phyloP scores from a whole-genome alignment of 768 basidiomycete genomes.

The Podaxis rugospora region DNA sequence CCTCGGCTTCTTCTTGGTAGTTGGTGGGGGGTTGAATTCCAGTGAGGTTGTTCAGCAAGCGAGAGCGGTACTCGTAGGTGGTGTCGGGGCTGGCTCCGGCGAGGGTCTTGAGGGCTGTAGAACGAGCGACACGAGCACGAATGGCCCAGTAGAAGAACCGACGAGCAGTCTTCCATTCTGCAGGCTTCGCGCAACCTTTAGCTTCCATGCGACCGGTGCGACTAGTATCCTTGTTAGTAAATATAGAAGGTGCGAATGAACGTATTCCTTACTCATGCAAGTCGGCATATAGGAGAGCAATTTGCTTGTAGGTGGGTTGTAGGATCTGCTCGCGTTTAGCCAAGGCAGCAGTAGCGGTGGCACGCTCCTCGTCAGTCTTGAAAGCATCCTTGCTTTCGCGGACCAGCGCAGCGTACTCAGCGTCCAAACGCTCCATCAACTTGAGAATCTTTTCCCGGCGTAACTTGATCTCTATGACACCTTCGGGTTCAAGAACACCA shows the following conservation, averaged over 20 bases:
- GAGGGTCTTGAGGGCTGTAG: conserved; percentile 57
- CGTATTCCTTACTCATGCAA: conserved; percentile 77
- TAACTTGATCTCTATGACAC: conserved; percentile 97
- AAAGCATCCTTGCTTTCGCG: conserved; percentile 70
- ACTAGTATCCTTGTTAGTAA: conserved; percentile 33
- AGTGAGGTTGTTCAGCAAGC: conserved; percentile 60
- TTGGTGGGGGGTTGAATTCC: conserved; percentile 47
- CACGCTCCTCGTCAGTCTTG: conserved; percentile 71
- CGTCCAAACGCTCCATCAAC: conserved; percentile 92
- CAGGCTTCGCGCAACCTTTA: conserved; percentile 87
- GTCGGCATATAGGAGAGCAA: conserved; percentile 92
- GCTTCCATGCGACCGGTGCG: conserved; percentile 96
- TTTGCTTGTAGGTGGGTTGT: conserved; percentile 88
- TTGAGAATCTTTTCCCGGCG: conserved; percentile 87
- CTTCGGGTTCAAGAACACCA: conserved; percentile 95
- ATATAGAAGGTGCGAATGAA: background rate
- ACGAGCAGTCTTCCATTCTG: conserved; percentile 85
- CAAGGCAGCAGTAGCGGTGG: conserved; percentile 63
- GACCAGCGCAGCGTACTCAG: conserved; percentile 77
- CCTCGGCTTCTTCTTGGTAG: conserved; percentile 54
- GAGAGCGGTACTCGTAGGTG: conserved; percentile 59
- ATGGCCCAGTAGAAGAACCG: conserved; percentile 93
- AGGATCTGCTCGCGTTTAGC: conserved; percentile 74
- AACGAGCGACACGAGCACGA: conserved; percentile 74
- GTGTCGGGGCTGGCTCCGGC: conserved; percentile 70